phyloP scores from a whole-genome alignment of 139 green algal genomes.

The Coccomyxa sp. region DNA sequence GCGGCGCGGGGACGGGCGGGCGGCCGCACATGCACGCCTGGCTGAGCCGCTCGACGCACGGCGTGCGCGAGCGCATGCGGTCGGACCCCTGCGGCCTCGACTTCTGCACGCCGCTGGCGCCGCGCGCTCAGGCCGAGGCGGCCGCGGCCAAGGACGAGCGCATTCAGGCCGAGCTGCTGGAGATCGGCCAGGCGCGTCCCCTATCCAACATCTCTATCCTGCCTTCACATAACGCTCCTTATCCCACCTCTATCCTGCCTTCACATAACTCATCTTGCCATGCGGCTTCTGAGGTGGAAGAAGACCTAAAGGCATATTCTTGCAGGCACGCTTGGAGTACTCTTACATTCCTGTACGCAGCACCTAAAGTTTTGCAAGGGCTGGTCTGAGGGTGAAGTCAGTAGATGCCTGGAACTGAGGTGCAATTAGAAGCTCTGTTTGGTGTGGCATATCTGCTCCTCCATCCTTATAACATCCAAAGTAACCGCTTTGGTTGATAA shows the following conservation, averaged over 20 bases:
- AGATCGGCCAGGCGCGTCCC: neutral
- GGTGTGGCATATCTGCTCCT: neutral
- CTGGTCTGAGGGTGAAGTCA: no score
- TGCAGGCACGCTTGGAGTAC: neutral
- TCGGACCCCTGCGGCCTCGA: slow-evolving; percentile 16
- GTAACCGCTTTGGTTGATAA: neutral
- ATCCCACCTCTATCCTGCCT: neutral
- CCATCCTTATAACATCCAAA: neutral
- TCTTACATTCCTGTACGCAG: neutral
- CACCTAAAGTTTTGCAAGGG: neutral
- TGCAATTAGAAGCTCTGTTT: neutral
- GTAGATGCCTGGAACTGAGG: no score
- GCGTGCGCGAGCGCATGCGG: slow-evolving; percentile 28
- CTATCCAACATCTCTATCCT: neutral
- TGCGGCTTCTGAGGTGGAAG: no score
- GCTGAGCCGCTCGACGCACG: slow-evolving; percentile 40
- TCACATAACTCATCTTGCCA: neutral
- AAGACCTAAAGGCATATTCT: neutral
- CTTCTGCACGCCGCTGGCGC: slow-evolving; percentile 46
- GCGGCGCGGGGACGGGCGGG: slow-evolving; percentile 34
- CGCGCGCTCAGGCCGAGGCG: neutral
- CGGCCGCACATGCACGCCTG: slow-evolving; percentile 31
- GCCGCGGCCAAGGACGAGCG: neutral
- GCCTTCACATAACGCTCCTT: neutral
- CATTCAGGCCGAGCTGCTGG: neutral